Percentiles rank a stretch among this genome's conserved stretches.
phyloP scores from a whole-genome alignment of 305 asterid species.

The Rubia tinctorum region DNA sequence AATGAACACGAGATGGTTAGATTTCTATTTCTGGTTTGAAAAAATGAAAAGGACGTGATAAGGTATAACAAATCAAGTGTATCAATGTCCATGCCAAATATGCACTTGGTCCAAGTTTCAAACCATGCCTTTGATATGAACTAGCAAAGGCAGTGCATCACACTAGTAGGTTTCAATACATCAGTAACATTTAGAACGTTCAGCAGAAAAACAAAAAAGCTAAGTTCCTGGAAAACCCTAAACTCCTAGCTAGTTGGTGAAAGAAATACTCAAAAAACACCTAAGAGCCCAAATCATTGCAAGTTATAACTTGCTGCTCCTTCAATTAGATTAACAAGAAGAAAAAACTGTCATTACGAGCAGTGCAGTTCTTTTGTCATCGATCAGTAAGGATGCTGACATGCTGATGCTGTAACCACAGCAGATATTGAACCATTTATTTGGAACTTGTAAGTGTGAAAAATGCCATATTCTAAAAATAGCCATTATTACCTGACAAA shows the following conservation, averaged over 20 bases:
- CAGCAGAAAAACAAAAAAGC: neutral
- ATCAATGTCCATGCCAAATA: neutral
- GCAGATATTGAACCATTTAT: neutral
- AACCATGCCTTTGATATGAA: neutral
- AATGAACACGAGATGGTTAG: neutral
- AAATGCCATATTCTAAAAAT: neutral
- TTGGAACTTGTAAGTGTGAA: neutral
- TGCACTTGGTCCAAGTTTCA: neutral
- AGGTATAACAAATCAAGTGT: neutral
- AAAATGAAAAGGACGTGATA: neutral
- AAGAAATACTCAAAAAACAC: neutral
- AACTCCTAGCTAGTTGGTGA: neutral
- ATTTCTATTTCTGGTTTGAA: neutral
- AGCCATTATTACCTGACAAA: constrained; percentile 69
- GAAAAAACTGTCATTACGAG: neutral
- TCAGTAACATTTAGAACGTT: neutral
- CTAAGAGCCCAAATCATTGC: neutral
- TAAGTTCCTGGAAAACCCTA: neutral
- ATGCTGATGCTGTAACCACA: neutral
- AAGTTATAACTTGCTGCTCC: neutral
- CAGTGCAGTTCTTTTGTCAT: neutral
- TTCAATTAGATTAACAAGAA: neutral
- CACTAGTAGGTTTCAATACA: neutral
- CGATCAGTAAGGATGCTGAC: neutral
- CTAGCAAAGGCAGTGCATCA: neutral